A percentile compares a stretch with the other conserved stretches of the same genome.
phyloP scores from a whole-genome alignment of 306 rosid genomes.

The Herpetospermum pedunculosum region DNA sequence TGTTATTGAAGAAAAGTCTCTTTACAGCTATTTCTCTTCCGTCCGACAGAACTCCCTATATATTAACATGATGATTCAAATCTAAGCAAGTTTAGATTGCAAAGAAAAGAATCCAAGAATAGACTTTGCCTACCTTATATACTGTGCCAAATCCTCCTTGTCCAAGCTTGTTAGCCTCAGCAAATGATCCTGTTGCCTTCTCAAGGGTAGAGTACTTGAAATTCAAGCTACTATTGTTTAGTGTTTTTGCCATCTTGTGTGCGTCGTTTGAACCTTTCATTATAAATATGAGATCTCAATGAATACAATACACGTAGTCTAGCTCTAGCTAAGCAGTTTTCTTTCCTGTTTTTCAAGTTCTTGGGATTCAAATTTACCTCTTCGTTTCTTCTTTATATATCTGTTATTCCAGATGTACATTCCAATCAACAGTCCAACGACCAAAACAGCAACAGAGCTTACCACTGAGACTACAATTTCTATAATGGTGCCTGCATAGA shows the following conservation, averaged over 20 bases:
- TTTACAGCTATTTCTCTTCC: conserved; percentile 94
- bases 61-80: neutral
- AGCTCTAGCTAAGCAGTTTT: neutral
- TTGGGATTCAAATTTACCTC: conserved; percentile 30
- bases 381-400: conserved; percentile 75
- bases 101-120: conserved; percentile 8
- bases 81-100: neutral
- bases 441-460: conserved; percentile 53
- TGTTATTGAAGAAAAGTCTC: conserved; percentile 78
- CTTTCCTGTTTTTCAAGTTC: neutral
- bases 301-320: neutral
- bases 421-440: conserved; percentile 40
- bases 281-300: neutral
- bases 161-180: conserved; percentile 60
- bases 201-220: conserved; percentile 86
- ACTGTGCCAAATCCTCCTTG: conserved; percentile 98
- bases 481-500: conserved; percentile 42
- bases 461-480: conserved; percentile 46
- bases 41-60: conserved; percentile 65
- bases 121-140: conserved; percentile 72
- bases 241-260: conserved; percentile 46
- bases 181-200: conserved; percentile 67
- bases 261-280: conserved; percentile 72
- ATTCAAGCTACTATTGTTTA: conserved; percentile 64
- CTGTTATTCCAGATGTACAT: conserved; percentile 61